phyloP scores from a whole-genome alignment of 768 basidiomycete species.

The Hygrocybe punicea region DNA sequence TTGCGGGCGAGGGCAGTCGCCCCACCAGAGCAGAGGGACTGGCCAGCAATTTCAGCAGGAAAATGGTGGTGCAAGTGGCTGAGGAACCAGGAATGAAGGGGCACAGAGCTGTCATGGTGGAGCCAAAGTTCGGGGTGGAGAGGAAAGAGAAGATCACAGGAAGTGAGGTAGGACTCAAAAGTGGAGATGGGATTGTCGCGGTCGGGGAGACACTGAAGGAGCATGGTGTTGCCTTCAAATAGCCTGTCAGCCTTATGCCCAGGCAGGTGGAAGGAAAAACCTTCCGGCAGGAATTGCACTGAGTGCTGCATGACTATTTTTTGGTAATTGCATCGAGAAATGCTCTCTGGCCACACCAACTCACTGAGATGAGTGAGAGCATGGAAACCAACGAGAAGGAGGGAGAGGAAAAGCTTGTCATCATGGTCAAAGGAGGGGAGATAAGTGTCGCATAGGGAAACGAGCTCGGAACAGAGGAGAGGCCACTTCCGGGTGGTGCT shows the following conservation, averaged over 20 bases:
- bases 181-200: too few relatives aligned
- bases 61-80: slow-evolving; percentile 24
- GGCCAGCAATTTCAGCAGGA: slow-evolving; percentile 25
- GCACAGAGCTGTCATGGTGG: slow-evolving; percentile 25
- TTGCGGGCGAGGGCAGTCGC: slow-evolving; percentile 33
- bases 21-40: slow-evolving; percentile 39
- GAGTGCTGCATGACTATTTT: too few relatives aligned
- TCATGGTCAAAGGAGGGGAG: slow-evolving; percentile 9
- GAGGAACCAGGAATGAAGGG: slow-evolving; percentile 36
- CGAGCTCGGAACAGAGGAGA: slow-evolving; percentile 9
- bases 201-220: too few relatives aligned
- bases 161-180: slow-evolving; percentile 21
- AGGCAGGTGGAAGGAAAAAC: too few relatives aligned
- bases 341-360: not conserved
- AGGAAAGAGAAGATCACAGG: slow-evolving; percentile 24
- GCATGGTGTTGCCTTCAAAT: too few relatives aligned
- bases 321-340: not conserved
- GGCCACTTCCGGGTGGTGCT: slow-evolving; percentile 8
- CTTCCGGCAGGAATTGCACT: too few relatives aligned
- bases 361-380: slow-evolving; percentile 2
- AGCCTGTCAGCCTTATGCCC: too few relatives aligned
- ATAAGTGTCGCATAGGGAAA: not conserved
- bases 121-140: slow-evolving; percentile 36
- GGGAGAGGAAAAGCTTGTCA: slow-evolving; percentile 18
- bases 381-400: slow-evolving; percentile 15